Percentiles rank a stretch among this genome's conserved stretches.
Evolutionary conservation across 164 flowering plant genomes (phyloP).

Genomic region (Aristolochia californica): DNA sequence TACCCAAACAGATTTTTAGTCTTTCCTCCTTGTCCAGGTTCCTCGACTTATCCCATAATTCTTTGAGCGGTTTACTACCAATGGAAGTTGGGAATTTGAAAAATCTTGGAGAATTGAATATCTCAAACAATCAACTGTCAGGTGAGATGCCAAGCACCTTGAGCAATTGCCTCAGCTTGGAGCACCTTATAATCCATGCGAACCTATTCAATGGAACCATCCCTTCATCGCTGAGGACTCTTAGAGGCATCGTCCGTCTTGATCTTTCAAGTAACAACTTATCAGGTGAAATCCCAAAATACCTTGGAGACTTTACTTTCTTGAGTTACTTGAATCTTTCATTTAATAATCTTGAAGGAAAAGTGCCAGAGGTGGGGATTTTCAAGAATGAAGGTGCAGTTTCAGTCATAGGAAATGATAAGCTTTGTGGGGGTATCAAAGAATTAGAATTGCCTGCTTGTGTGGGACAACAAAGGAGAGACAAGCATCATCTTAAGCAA

Average conservation of each 20-base stretch:
- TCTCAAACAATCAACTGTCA: slow-evolving; percentile 19
- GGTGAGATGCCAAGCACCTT: slow-evolving; percentile 22
- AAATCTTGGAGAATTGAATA: slow-evolving; percentile 1
- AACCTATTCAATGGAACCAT: slow-evolving; percentile 19
- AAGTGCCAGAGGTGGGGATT: slow-evolving; percentile 30
- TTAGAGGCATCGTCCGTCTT: slow-evolving; percentile 8
- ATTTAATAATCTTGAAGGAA: slow-evolving; percentile 29
- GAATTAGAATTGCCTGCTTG: slow-evolving; percentile 9
- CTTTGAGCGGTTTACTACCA: slow-evolving; percentile 16
- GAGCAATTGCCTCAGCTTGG: slow-evolving; percentile 10
- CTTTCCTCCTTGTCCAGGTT: background rate
- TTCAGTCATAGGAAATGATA: slow-evolving; percentile 18
- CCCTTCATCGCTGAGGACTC: slow-evolving; percentile 13
- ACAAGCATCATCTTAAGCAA: background rate
- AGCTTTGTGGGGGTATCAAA: slow-evolving; percentile 31
- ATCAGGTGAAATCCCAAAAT: slow-evolving; percentile 19
- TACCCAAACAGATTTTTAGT: background rate
- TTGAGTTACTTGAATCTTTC: slow-evolving; percentile 25
- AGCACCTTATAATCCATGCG: slow-evolving; percentile 5
- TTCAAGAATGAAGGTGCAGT: slow-evolving; percentile 22
- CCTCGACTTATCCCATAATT: slow-evolving; percentile 4
- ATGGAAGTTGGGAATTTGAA: slow-evolving; percentile 15
- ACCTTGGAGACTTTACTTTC: slow-evolving; percentile 5
- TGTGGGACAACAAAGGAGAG: background rate
- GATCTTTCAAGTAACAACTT: slow-evolving; percentile 26